Percentiles rank a stretch among this genome's conserved stretches.
Conservation (phyloP, 176 grass and related monocot genomes). For the Rhynchospora tenuis region DNA sequence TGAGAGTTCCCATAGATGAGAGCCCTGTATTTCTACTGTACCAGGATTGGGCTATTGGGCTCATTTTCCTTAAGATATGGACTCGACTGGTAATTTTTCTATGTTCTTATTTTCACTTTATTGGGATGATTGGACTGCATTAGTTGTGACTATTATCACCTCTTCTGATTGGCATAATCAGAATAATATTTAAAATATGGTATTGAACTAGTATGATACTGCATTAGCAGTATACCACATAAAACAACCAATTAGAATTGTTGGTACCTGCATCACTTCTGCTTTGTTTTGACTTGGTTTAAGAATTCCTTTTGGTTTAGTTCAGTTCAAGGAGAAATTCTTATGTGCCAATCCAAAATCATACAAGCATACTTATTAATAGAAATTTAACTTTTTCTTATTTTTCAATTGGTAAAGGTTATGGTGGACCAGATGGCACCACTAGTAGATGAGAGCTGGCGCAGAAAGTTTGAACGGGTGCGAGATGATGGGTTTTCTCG, state of each 20-base stretch:
- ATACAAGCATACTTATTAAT: neutral
- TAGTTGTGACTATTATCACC: neutral
- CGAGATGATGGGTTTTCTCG: conserved; percentile 89
- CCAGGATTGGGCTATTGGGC: conserved; percentile 94
- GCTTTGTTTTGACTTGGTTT: neutral
- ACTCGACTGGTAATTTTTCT: conserved; percentile 68
- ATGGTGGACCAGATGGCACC: conserved; percentile 98
- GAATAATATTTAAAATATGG: neutral
- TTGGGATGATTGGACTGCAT: neutral
- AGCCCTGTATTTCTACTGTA: conserved; percentile 93
- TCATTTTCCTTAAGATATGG: conserved; percentile 99
- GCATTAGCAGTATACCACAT: neutral
- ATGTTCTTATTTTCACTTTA: neutral
- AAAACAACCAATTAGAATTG: neutral
- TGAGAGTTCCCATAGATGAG: conserved; percentile 96
- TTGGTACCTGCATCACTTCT: neutral
- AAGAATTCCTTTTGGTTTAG: neutral
- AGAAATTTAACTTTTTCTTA: neutral
- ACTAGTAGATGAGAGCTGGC: conserved; percentile 87
- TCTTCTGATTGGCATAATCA: neutral
- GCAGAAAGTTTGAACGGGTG: conserved; percentile 86
- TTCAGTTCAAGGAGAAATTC: neutral
- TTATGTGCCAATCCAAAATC: neutral
- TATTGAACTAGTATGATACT: neutral
- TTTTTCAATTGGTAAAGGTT: conserved; percentile 43